phyloP scores from a whole-genome alignment of 345 rosid genomes.

The Isatis tinctoria region DNA sequence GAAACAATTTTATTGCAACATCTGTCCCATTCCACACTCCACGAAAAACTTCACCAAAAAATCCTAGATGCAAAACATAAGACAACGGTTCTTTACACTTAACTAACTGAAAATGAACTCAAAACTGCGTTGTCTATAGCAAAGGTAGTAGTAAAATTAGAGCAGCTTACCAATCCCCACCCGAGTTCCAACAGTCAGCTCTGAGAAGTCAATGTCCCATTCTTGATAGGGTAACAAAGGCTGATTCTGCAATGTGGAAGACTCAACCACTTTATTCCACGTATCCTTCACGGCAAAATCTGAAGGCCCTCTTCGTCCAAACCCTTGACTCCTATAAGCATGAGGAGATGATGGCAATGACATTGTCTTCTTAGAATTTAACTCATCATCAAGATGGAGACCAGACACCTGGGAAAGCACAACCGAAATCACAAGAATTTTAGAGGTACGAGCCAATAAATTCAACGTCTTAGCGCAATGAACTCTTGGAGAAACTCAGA shows the following conservation, averaged over 20 bases:
- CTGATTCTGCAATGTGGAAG: constrained; percentile 62
- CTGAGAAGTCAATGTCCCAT: constrained; percentile 97
- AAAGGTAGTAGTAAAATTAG: not conserved
- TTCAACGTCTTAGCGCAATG: constrained; percentile 1
- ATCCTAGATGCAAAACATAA: constrained; percentile 44
- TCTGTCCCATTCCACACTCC: constrained; percentile 99
- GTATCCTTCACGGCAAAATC: constrained; percentile 48
- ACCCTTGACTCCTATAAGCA: constrained; percentile 55
- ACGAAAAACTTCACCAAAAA: constrained; percentile 98
- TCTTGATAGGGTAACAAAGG: constrained; percentile 79
- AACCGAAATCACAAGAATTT: constrained; percentile 11
- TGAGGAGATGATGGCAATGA: constrained; percentile 96
- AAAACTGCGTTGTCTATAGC: not conserved
- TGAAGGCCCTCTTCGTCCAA: constrained; percentile 60
- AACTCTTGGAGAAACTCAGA: not conserved
- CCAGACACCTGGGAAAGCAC: constrained; percentile 48
- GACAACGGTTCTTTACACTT: not conserved
- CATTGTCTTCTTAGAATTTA: constrained; percentile 80
- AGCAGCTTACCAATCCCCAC: constrained; percentile 87
- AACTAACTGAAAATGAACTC: not conserved
- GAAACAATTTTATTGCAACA: constrained; percentile 94
- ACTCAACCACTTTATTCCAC: constrained; percentile 90
- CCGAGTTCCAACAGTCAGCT: constrained; percentile 87
- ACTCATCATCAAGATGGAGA: constrained; percentile 52
- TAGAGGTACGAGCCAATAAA: not conserved